Percentiles rank a stretch among this genome's conserved stretches.
Evolutionary conservation across 163 green algal species (phyloP).

Genomic region (Prototheca wickerhamii): DNA sequence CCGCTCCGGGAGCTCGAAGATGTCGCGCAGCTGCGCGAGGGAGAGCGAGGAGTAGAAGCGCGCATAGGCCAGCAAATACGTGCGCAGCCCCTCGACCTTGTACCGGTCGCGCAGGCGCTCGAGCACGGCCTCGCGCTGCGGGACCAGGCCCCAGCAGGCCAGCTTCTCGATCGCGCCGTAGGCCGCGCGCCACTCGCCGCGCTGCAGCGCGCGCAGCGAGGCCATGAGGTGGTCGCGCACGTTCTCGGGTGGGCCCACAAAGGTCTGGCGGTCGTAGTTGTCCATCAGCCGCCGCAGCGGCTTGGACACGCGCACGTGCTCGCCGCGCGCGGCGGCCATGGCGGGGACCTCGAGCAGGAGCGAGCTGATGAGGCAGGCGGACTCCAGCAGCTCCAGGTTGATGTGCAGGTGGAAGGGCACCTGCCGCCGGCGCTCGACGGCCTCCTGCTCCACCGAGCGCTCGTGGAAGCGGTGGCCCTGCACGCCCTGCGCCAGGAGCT

Average conservation of each 20-base stretch:
- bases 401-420: slow-evolving; percentile 99
- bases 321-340: slow-evolving; percentile 13
- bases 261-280: slow-evolving; percentile 88
- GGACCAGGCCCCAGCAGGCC: slow-evolving; percentile 75
- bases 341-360: slow-evolving; percentile 89
- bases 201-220: slow-evolving; percentile 63
- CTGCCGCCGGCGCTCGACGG: slow-evolving; percentile 87
- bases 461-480: slow-evolving; percentile 57
- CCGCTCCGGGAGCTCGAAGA: slow-evolving; percentile 80
- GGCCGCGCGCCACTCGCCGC: slow-evolving; percentile 71
- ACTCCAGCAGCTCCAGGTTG: slow-evolving; percentile 97
- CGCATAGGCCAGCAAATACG: slow-evolving; percentile 85
- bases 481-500: slow-evolving; percentile 82
- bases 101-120: slow-evolving; percentile 47
- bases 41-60: slow-evolving; percentile 80
- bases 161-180: slow-evolving; percentile 57
- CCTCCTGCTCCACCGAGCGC: slow-evolving; percentile 92
- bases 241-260: slow-evolving; percentile 89
- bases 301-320: slow-evolving; percentile 59
- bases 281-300: slow-evolving; percentile 87
- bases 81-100: slow-evolving; percentile 83
- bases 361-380: slow-evolving; percentile 86
- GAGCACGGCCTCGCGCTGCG: slow-evolving; percentile 56
- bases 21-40: slow-evolving; percentile 72
- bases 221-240: slow-evolving; percentile 96